Percentiles rank a stretch among this genome's conserved stretches.
Conservation (phyloP, 345 rosid genomes). For the Rubroshorea leprosula region DNA sequence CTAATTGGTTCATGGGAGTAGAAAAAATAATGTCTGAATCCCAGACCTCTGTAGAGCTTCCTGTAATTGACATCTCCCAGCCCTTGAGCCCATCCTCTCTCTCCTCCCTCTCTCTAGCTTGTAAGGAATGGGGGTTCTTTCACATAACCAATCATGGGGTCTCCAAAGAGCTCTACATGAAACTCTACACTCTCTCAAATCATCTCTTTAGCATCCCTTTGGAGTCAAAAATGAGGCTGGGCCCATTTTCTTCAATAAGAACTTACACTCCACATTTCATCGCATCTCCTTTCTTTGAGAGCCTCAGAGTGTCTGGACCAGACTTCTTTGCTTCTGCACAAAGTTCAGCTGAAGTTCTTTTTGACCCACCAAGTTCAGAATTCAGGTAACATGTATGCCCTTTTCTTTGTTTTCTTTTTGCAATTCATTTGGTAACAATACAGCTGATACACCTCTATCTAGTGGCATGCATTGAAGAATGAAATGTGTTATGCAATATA, state of each 20-base stretch:
- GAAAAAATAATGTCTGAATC: too few relatives aligned
- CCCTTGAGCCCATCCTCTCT: constrained; percentile 31
- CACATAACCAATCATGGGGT: constrained; percentile 65
- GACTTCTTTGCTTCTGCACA: constrained; percentile 55
- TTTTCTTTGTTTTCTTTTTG: too few relatives aligned
- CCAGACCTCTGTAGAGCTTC: too few relatives aligned
- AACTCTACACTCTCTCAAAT: constrained; percentile 32
- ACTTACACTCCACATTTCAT: constrained; percentile 66
- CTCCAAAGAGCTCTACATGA: constrained; percentile 36
- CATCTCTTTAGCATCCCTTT: constrained; percentile 42
- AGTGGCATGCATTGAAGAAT: constrained; percentile 44
- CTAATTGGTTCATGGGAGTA: too few relatives aligned
- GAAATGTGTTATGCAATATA: too few relatives aligned
- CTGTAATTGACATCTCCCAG: too few relatives aligned
- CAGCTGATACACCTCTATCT: too few relatives aligned
- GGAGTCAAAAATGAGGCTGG: constrained; percentile 60
- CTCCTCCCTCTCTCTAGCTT: constrained; percentile 50
- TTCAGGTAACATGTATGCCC: too few relatives aligned
- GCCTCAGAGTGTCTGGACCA: constrained; percentile 61
- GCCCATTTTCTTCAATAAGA: constrained; percentile 37
- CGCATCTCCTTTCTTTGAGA: constrained; percentile 78
- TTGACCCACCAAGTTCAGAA: too few relatives aligned
- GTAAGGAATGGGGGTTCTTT: constrained; percentile 71
- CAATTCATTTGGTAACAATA: too few relatives aligned
- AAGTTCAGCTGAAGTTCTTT: too few relatives aligned